A percentile compares a stretch with the other conserved stretches of the same genome.
Evolutionary conservation across 2,329 filamentous ascomycete genomes (phyloP).

Genomic region (Colletotrichum nymphaeae): DNA sequence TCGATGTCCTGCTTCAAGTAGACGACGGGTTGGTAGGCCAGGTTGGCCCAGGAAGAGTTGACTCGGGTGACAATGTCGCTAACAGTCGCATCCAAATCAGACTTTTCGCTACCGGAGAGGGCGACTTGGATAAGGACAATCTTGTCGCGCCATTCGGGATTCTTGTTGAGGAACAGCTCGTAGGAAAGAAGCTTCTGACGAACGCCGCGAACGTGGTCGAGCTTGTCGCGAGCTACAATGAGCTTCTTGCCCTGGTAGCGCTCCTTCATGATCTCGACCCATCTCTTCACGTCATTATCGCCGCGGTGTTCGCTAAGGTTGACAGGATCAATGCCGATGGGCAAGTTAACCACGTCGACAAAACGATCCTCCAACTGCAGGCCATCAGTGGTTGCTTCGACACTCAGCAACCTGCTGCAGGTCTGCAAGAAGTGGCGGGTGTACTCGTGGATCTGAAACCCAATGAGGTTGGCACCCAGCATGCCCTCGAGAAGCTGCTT

Average conservation of each 20-base stretch:
- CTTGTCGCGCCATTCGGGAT: constrained; percentile 88
- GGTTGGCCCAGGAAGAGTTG: constrained; percentile 89
- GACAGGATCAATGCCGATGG: constrained; percentile 91
- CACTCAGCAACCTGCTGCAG: constrained; percentile 89
- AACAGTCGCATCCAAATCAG: constrained; percentile 87
- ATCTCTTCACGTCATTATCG: constrained; percentile 78
- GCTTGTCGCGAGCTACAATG: constrained; percentile 93
- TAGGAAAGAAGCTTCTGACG: constrained; percentile 93
- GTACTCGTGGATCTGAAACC: constrained; percentile 95
- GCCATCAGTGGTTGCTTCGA: constrained; percentile 89
- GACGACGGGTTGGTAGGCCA: constrained; percentile 91
- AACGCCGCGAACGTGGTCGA: constrained; percentile 92
- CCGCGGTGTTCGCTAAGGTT: constrained; percentile 78
- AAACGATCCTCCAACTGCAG: constrained; percentile 93
- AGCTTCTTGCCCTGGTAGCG: constrained; percentile 89
- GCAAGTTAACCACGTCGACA: constrained; percentile 85
- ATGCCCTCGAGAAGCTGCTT: constrained; percentile 91
- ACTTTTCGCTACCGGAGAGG: constrained; percentile 88
- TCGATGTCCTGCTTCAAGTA: constrained; percentile 96
- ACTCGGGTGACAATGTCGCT: constrained; percentile 95
- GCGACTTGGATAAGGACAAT: constrained; percentile 95
- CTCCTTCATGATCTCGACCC: constrained; percentile 84
- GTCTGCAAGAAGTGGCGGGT: constrained; percentile 95
- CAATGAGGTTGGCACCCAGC: constrained; percentile 90
- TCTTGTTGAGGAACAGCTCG: constrained; percentile 93